phyloP scores from a whole-genome alignment of 1,139 yeast species.

The Pichia sp. region DNA sequence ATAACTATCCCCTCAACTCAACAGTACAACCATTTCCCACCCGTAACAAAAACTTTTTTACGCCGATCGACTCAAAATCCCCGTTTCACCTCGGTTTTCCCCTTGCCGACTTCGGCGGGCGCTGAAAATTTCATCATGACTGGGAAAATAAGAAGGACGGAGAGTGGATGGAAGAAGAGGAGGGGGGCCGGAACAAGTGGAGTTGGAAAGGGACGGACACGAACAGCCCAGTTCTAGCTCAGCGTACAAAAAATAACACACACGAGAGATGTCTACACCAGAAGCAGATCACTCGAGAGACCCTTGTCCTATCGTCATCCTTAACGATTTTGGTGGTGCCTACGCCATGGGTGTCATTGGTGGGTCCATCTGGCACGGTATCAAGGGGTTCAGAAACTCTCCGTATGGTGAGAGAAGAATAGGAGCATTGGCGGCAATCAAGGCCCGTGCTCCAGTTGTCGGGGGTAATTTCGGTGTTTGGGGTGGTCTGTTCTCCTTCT shows the following conservation, averaged over 20 bases:
- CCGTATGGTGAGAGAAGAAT: conserved; percentile 92
- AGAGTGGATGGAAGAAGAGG: not conserved
- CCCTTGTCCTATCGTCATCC: conserved; percentile 95
- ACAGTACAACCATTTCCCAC: no score
- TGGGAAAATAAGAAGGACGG: not conserved
- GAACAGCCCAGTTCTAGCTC: not conserved
- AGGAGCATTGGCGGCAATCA: conserved; percentile 86
- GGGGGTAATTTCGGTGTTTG: conserved; percentile 99
- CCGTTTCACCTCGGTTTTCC: not conserved
- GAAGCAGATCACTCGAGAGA: conserved; percentile 95
- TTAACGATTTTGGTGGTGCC: conserved; percentile 98
- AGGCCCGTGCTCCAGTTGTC: conserved; percentile 95
- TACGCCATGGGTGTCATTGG: conserved; percentile 98
- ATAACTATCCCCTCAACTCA: not conserved
- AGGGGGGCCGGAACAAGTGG: not conserved
- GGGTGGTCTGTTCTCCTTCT: conserved; percentile 97
- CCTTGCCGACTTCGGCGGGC: not conserved
- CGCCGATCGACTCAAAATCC: not conserved
- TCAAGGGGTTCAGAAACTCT: conserved; percentile 96
- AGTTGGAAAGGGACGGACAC: not conserved
- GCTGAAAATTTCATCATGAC: conserved; percentile 1
- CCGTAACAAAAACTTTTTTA: no score
- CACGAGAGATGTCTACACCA: conserved; percentile 49
- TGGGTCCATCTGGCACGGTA: conserved; percentile 98
- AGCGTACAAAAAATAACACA: conserved; percentile 65